phyloP scores from a whole-genome alignment of 257 asterid species.

The Solanum appendiculatum region DNA sequence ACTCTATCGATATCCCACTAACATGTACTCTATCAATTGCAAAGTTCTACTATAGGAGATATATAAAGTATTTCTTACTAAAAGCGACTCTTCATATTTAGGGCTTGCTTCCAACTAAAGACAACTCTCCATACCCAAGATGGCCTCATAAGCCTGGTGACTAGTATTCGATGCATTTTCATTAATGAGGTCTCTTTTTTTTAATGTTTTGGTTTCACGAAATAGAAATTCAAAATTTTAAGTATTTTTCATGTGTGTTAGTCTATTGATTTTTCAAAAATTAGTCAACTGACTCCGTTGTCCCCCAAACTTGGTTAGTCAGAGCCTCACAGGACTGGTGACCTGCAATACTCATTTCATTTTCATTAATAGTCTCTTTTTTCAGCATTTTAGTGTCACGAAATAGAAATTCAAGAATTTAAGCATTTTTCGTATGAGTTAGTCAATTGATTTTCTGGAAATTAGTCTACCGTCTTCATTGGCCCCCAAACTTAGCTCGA shows the following conservation, averaged over 20 bases:
- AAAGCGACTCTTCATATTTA: not conserved
- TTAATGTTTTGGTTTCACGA: not conserved
- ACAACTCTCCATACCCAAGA: not conserved
- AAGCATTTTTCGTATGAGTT: no score
- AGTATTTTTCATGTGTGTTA: no score
- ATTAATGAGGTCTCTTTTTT: not conserved
- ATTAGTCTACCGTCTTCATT: no score
- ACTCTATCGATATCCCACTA: no score
- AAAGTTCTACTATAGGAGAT: not conserved
- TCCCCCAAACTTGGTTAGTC: not conserved
- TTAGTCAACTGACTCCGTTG: no score
- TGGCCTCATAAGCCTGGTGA: not conserved
- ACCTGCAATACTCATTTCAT: no score
- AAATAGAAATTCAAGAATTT: no score
- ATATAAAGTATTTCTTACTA: no score
- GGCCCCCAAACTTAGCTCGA: not conserved
- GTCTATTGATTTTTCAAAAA: no score
- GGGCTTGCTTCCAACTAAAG: accelerated
- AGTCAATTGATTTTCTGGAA: no score
- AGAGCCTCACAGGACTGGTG: not conserved
- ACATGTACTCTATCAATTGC: not conserved
- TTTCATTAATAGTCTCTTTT: not conserved
- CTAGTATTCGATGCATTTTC: not conserved
- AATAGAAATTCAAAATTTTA: no score
- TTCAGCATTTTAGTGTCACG: not conserved